Base-by-base conservation (phyloP, 176 grass and related monocot genomes). In the Chrysopogon serrulatus region DNA sequence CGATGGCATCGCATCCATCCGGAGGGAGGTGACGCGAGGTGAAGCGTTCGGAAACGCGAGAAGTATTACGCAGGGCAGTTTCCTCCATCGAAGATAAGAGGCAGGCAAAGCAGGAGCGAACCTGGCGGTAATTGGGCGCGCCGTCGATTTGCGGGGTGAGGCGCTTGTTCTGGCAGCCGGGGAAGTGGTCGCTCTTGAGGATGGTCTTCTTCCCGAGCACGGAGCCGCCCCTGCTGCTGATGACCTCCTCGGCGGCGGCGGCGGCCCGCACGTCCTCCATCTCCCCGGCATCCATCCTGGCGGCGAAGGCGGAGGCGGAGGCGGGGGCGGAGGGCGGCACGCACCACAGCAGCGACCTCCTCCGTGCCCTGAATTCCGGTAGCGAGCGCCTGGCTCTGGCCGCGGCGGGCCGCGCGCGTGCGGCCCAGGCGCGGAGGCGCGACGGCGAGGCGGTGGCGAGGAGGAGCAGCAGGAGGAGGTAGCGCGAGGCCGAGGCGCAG, bases 171-270 rank as follows among this genome's bases (percentile, higher is more conserved):
- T 96, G 96, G 82, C 96, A 99, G 0, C 96, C 93, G 26, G 96
- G 96, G 68, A 99, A 99, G 86, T 99, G 96, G 73, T 99, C 96
- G 83, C 93, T 95, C 89, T 99, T 99, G 85, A 99, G 89, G 64
- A 99, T 94, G 72, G 96, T 96, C 85, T 99, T 99, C 93, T 99
- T 99, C 16, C 96, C 96, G 5, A 99, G 91, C 85, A 96, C 96
- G 37, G 96, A 94, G 61, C 96, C 96, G 67, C 96, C 96, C 47
- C 96, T 87, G 87, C 64, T 89, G 79, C 91, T 90, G 71, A 99
- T 96, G 74, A 96, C 96, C 68, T 96, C 87, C 85, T 99, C 96
- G 10, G 82, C 79, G n/a, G 85, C 83, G 10, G 84, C 88, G 33
- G 63, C 90, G 5, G 76, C 80, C 61, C 83, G 84, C 88, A 82